phyloP scores from a whole-genome alignment of 2,329 filamentous ascomycete genomes.

The Cercospora zeina region DNA sequence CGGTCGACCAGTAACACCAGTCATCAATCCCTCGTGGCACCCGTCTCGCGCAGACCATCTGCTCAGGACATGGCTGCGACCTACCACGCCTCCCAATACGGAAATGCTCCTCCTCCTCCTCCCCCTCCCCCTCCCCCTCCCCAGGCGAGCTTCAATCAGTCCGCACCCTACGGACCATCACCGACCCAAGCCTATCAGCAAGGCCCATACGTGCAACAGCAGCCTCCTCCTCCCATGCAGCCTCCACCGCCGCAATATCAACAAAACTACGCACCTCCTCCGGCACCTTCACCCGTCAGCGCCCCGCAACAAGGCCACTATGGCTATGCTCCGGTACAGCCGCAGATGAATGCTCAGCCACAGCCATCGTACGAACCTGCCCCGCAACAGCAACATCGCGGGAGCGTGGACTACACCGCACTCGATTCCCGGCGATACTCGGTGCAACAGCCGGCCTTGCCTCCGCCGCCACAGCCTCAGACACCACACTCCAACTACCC shows the following conservation, averaged over 20 bases:
- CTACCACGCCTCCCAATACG: slow-evolving; percentile 46
- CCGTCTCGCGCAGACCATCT: slow-evolving; percentile 45
- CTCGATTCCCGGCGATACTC: slow-evolving; percentile 46
- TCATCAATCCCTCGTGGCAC: slow-evolving; percentile 35
- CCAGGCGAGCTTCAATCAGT: slow-evolving; percentile 41
- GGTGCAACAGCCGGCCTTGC: slow-evolving; percentile 43
- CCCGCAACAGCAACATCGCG: slow-evolving; percentile 39
- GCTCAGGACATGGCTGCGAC: slow-evolving; percentile 48
- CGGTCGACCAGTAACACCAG: slow-evolving; percentile 44
- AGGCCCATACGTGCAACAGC: slow-evolving; percentile 36
- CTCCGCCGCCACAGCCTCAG: slow-evolving; percentile 38
- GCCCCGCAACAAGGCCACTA: slow-evolving; percentile 43
- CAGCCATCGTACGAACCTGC: slow-evolving; percentile 29
- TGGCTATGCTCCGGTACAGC: slow-evolving; percentile 40
- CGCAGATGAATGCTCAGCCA: slow-evolving; percentile 43
- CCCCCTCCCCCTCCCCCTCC: slow-evolving; percentile 40
- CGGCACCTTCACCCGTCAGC: slow-evolving; percentile 33
- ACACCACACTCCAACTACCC: slow-evolving; percentile 41
- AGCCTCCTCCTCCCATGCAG: slow-evolving; percentile 42
- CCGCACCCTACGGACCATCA: slow-evolving; percentile 42
- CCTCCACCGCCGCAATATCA: slow-evolving; percentile 36
- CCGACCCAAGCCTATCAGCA: slow-evolving; percentile 34
- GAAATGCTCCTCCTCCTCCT: slow-evolving; percentile 31
- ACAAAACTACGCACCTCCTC: slow-evolving; percentile 31
- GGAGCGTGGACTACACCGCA: slow-evolving; percentile 44